phyloP scores from a whole-genome alignment of 495 filamentous ascomycete genomes.

The Parmelia sp. region DNA sequence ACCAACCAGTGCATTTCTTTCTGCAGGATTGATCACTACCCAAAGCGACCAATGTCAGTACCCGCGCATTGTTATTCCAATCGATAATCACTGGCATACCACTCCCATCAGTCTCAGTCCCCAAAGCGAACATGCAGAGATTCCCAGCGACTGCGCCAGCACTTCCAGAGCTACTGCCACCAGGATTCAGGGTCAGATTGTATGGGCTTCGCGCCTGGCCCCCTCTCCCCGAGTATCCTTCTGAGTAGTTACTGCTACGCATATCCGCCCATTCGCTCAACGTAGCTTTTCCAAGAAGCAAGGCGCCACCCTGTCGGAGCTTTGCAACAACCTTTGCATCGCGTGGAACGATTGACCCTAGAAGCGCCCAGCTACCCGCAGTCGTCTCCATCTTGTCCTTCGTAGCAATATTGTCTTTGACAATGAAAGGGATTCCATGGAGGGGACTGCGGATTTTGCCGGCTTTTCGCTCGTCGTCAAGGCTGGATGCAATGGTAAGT shows the following conservation, averaged over 20 bases:
- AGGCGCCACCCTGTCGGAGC: constrained; percentile 58
- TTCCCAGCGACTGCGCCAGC: constrained; percentile 58
- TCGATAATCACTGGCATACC: constrained; percentile 23
- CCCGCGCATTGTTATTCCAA: neutral
- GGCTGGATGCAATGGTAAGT: constrained; percentile 47
- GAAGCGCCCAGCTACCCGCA: constrained; percentile 50
- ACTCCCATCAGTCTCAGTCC: constrained; percentile 71
- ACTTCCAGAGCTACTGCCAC: constrained; percentile 58
- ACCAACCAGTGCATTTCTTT: constrained; percentile 57
- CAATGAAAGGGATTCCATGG: constrained; percentile 66
- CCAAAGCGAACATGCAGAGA: constrained; percentile 54
- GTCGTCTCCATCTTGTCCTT: constrained; percentile 66
- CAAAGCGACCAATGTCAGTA: neutral
- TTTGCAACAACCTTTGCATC: constrained; percentile 56
- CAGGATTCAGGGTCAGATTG: constrained; percentile 64
- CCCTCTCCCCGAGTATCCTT: constrained; percentile 60
- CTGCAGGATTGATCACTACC: constrained; percentile 60
- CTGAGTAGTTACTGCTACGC: constrained; percentile 63
- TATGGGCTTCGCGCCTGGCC: constrained; percentile 62
- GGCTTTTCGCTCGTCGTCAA: constrained; percentile 52
- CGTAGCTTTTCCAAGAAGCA: constrained; percentile 63
- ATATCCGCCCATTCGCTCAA: constrained; percentile 71
- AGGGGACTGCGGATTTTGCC: constrained; percentile 54
- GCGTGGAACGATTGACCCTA: constrained; percentile 58
- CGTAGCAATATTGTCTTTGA: constrained; percentile 71